Conservation (phyloP, 176 grass and related monocot genomes). For the Bolboschoenus planiculmis region DNA sequence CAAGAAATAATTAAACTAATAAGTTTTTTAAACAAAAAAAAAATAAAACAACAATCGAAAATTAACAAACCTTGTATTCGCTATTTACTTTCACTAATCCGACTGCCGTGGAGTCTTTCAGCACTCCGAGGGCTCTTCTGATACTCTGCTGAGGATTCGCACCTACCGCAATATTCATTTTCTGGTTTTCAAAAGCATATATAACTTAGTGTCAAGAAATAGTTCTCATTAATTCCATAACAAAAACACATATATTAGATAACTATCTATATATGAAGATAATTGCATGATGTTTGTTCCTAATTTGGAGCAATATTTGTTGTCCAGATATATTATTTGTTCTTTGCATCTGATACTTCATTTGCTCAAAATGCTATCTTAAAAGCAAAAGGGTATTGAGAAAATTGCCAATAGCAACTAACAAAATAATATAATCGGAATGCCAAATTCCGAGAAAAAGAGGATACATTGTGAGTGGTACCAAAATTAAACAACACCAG, state of each 20-base stretch:
- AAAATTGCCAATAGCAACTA: background rate
- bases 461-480: background rate
- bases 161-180: conserved; percentile 52
- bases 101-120: conserved; percentile 84
- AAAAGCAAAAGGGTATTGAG: background rate
- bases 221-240: background rate
- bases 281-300: background rate
- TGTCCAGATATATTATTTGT: background rate
- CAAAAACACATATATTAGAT: background rate
- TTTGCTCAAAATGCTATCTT: no score
- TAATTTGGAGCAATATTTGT: background rate
- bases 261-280: background rate
- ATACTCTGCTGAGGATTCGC: conserved; percentile 65
- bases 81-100: conserved; percentile 94
- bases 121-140: conserved; percentile 77
- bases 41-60: background rate
- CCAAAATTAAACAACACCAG: background rate
- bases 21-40: background rate
- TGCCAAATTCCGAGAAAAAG: background rate
- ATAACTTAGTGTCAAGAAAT: background rate
- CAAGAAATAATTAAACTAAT: background rate
- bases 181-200: conserved; percentile 3
- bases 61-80: conserved; percentile 69
- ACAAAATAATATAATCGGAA: background rate
- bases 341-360: conserved; percentile 20